Conservation (phyloP, 1,284 basidiomycete species). For the Rhodotorula sp. region DNA sequence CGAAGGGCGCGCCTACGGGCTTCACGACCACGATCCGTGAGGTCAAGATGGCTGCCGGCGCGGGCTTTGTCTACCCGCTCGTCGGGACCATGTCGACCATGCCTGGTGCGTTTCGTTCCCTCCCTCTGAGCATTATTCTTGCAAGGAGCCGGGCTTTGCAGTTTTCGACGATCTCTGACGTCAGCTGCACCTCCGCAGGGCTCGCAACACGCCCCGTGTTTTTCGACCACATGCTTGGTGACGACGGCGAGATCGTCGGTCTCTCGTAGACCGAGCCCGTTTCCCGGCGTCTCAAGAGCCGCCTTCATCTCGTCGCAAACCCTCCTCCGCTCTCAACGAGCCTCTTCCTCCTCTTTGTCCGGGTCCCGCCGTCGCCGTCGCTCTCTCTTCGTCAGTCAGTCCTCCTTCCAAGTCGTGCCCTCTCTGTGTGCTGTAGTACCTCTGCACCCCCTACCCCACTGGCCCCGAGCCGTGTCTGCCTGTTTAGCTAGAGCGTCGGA, state of each 20-base stretch:
- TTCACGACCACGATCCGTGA: conserved; percentile 92
- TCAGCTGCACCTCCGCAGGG: conserved; percentile 51
- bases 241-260: conserved; percentile 52
- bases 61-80: conserved; percentile 87
- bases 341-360: background rate
- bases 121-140: too few relatives aligned
- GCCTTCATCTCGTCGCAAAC: too few relatives aligned
- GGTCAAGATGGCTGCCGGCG: conserved; percentile 86
- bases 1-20: conserved; percentile 84
- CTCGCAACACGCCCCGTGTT: conserved; percentile 65
- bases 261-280: conserved; percentile 43
- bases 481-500: background rate
- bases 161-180: background rate
- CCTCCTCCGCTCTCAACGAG: background rate
- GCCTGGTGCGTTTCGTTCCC: conserved; percentile 61
- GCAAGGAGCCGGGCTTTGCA: too few relatives aligned
- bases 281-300: background rate
- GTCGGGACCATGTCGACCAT: conserved; percentile 88
- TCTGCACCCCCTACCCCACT: background rate
- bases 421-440: background rate
- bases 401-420: too few relatives aligned
- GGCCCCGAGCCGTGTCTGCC: too few relatives aligned
- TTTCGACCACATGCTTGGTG: conserved; percentile 45
- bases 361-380: too few relatives aligned
- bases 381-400: too few relatives aligned